These are phyloP conservation scores for Suhomyces xylopsoci DNA, from an alignment of 805 yeast genomes.

Conservation along the genomic window DNA sequence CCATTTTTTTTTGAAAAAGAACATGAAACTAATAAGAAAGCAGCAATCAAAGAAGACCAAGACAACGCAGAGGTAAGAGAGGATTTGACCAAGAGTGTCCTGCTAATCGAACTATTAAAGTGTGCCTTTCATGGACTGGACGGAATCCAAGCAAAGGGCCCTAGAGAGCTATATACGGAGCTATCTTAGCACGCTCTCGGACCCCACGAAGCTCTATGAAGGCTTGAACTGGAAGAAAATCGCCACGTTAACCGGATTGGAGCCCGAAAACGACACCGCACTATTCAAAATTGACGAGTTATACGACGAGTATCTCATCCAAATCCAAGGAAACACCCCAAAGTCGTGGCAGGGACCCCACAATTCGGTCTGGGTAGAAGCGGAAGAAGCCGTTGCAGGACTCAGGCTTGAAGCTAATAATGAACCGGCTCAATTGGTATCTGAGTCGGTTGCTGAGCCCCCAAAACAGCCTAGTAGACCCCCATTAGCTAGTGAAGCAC, in stretches of 20 bases:
- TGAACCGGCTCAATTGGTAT: not conserved
- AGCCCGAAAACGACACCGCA: slow-evolving; percentile 13
- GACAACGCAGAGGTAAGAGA: not conserved
- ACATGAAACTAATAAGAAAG: not conserved
- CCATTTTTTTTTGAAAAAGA: slow-evolving; percentile 25
- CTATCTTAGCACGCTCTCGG: slow-evolving; percentile 10
- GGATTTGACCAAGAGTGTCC: not conserved
- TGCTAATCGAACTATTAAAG: not conserved
- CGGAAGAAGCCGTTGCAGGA: not conserved
- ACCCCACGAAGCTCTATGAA: slow-evolving; percentile 13
- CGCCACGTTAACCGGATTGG: slow-evolving; percentile 14
- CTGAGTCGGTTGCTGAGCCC: not conserved
- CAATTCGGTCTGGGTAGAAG: not conserved
- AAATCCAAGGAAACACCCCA: not conserved
- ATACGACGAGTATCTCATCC: slow-evolving; percentile 12
- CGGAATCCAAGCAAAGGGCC: slow-evolving; percentile 11
- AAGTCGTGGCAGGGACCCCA: not conserved
- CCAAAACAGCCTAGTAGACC: not conserved
- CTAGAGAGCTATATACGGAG: slow-evolving; percentile 6
- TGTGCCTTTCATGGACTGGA: slow-evolving; percentile 13
- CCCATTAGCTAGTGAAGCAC: not conserved
- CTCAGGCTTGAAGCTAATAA: not conserved
- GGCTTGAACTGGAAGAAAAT: slow-evolving; percentile 19
- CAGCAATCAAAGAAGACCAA: not conserved
- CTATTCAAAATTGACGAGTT: slow-evolving; percentile 20